phyloP scores from a whole-genome alignment of 176 grass and related monocot genomes.

The Ensete ventricosum region DNA sequence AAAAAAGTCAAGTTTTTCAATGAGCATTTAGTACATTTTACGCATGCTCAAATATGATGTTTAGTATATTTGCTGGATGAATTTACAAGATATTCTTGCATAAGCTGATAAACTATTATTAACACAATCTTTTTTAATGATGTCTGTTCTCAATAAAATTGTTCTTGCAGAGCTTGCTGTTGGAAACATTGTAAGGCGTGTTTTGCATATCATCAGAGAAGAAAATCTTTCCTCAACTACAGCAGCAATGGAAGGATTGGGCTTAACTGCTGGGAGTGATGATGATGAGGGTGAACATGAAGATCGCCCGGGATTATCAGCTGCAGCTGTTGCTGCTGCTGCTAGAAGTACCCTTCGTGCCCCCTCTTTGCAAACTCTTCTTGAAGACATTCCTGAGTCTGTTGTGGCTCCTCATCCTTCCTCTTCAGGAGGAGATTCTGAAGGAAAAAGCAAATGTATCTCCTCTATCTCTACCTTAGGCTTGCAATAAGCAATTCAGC shows the following conservation, averaged over 20 bases:
- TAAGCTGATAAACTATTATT: neutral
- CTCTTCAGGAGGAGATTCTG: constrained; percentile 73
- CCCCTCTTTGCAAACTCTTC: constrained; percentile 87
- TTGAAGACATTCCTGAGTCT: constrained; percentile 70
- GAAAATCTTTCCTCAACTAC: constrained; percentile 71
- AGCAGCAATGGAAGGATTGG: constrained; percentile 61
- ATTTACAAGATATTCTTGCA: neutral
- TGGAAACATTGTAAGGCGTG: constrained; percentile 92
- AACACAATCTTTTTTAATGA: neutral
- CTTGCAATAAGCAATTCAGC: neutral
- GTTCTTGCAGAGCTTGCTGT: constrained; percentile 61
- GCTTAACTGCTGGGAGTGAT: constrained; percentile 54
- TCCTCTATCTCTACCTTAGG: constrained; percentile 18
- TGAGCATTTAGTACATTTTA: neutral
- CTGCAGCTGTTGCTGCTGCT: constrained; percentile 79
- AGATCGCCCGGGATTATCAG: constrained; percentile 55
- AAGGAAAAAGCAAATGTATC: constrained; percentile 85
- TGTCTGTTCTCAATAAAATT: neutral
- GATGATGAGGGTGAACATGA: constrained; percentile 62
- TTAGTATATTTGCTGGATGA: neutral
- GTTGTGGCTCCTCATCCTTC: constrained; percentile 33
- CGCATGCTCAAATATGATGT: neutral
- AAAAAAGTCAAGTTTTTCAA: too few species aligned
- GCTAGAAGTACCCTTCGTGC: constrained; percentile 82
- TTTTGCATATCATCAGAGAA: constrained; percentile 93